Evolutionary conservation across 2,329 filamentous ascomycete genomes (phyloP), one percentile per base, ranked within the genome.

Genomic region (Fusarium sp.): DNA sequence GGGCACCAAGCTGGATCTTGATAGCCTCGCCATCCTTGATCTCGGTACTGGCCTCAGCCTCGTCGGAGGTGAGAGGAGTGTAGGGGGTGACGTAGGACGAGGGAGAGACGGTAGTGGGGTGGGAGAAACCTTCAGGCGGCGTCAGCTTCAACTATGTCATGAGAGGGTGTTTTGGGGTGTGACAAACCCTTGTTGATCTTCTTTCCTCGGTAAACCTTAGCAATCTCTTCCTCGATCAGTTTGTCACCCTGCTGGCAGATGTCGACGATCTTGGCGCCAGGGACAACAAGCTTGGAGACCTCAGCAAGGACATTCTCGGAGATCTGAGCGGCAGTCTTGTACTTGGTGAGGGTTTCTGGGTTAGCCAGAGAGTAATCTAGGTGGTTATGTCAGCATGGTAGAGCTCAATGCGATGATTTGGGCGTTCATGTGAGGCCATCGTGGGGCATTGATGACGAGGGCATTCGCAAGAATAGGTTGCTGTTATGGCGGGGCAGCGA

Each of bases 1-100:
- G 96, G 51, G 96, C 96, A 76, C 96, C 96, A n/a, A 99, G 89
- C 83, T 99, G 96, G 79, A 99, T 96, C 88, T 99, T 99, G 82
- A 97, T 87, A 65, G 92, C 83, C 83, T 99, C 96, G 66, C 90
- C 91, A 50, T 90, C 87, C 84, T 97, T 92, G 74, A 99, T 86
- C 76, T 90, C 89, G 47, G 87, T 85, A 58, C 86, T 87, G 65
- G 95, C 93, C 84, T 99, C 96, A 78, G 91, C 89, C 79, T 91
- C 85, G 76, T 99, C 96, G 69, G 94, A 90, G 72, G 88, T 89
- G 74, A 99, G 86, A 50, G 96, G 96, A 45, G 96, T 99, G 85
- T 97, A 98, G 50, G 96, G 96, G 57, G 96, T 99, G 80, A 99
- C 90, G 82, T 94, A 96, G 69, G 94, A 91, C 81, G 91, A 92